phyloP scores from a whole-genome alignment of 2,329 filamentous ascomycete species.

The Leptosphaerulina australis region DNA sequence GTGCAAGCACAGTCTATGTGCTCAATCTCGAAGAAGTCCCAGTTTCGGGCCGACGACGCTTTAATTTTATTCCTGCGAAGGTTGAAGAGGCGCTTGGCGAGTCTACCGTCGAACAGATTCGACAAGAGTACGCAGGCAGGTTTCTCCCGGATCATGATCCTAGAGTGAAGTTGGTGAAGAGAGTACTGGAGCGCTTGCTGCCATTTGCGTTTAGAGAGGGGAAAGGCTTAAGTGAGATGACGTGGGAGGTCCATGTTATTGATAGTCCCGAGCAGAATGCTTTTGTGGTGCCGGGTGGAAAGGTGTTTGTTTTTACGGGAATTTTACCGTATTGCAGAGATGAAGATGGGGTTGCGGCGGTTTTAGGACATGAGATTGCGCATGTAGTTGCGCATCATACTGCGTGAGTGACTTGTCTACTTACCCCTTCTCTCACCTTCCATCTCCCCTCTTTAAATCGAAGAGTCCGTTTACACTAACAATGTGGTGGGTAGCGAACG shows the following conservation, averaged over 20 bases:
- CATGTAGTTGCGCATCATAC: slow-evolving; percentile 62
- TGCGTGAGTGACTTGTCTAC: slow-evolving; percentile 29
- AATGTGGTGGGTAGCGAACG: slow-evolving; percentile 65
- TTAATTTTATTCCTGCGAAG: slow-evolving; percentile 69
- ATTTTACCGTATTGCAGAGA: slow-evolving; percentile 70
- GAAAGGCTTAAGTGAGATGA: slow-evolving; percentile 49
- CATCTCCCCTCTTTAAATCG: no score
- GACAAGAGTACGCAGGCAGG: slow-evolving; percentile 59
- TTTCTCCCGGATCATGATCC: slow-evolving; percentile 67
- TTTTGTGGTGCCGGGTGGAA: slow-evolving; percentile 77
- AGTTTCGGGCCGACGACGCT: slow-evolving; percentile 71
- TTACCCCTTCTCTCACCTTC: not conserved
- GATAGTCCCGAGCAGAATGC: slow-evolving; percentile 73
- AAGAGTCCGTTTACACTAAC: slow-evolving; percentile 1
- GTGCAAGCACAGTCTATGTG: slow-evolving; percentile 65
- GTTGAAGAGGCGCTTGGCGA: slow-evolving; percentile 61
- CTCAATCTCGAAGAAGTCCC: slow-evolving; percentile 75
- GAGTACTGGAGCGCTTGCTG: slow-evolving; percentile 70
- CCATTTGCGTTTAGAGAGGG: slow-evolving; percentile 63
- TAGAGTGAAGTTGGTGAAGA: slow-evolving; percentile 62
- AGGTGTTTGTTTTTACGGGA: slow-evolving; percentile 79
- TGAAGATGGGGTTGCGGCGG: slow-evolving; percentile 74
- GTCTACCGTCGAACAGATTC: slow-evolving; percentile 62
- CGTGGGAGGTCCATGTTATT: slow-evolving; percentile 77
- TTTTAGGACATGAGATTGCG: slow-evolving; percentile 80